Conservation (phyloP, 306 rosid genomes). For the Ceratonia siliqua region DNA sequence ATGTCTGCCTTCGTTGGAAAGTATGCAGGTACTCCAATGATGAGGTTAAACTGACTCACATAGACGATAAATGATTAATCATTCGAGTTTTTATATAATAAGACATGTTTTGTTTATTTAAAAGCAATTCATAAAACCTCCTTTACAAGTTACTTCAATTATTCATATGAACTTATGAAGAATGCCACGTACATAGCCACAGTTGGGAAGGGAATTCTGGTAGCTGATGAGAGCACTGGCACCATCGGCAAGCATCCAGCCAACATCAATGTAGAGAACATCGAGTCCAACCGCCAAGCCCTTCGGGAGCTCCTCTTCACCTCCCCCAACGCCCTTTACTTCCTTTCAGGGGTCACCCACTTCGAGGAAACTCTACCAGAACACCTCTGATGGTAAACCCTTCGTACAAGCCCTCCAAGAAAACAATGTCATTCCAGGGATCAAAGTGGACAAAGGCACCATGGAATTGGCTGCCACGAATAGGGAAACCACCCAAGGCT, state of each 20-base stretch:
- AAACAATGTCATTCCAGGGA: conserved; percentile 81
- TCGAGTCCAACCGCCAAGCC: conserved; percentile 80
- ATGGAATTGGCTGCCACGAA: conserved; percentile 87
- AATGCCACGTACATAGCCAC: conserved; percentile 86
- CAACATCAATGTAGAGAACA: conserved; percentile 86
- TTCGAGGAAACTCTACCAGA: conserved; percentile 94
- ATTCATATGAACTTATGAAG: conserved; percentile 77
- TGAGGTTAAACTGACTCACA: too few relatives aligned
- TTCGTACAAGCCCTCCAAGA: conserved; percentile 74
- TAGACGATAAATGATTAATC: too few relatives aligned
- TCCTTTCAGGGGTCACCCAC: conserved; percentile 88
- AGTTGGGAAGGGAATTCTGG: conserved; percentile 86
- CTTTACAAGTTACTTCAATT: not conserved
- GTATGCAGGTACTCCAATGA: conserved; percentile 69
- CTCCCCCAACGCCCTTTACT: conserved; percentile 65
- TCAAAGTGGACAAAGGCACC: conserved; percentile 97
- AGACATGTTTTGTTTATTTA: too few relatives aligned
- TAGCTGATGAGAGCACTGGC: conserved; percentile 95
- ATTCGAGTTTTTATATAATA: too few relatives aligned
- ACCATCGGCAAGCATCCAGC: conserved; percentile 86
- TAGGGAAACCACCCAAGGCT: conserved; percentile 86
- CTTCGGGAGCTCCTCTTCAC: conserved; percentile 95
- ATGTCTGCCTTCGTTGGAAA: conserved; percentile 82
- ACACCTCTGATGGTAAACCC: conserved; percentile 68
- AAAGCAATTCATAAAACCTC: too few relatives aligned